These are phyloP conservation scores for Zygnema circumcarinatum DNA, from an alignment of 139 green algal genomes.

Conservation along the genomic window DNA sequence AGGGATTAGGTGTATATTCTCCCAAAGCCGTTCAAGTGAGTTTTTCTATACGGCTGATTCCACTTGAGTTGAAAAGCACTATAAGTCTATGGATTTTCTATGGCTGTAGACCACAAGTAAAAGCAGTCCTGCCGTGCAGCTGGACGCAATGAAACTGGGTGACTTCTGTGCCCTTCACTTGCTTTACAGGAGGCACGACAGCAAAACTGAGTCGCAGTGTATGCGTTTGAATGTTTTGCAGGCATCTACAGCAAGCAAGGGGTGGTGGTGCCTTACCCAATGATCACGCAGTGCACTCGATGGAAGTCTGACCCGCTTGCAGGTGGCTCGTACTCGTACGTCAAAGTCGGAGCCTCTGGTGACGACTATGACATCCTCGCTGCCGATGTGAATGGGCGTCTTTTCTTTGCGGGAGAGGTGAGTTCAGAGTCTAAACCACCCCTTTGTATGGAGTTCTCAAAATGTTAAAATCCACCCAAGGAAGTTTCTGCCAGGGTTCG, in stretches of 20 bases:
- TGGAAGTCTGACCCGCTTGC: constrained; percentile 85
- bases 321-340: constrained; percentile 86
- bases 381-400: constrained; percentile 42
- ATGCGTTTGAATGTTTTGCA: neutral
- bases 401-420: constrained; percentile 66
- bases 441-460: neutral
- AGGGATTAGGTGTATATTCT: too few relatives aligned
- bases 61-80: too few relatives aligned
- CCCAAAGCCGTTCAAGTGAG: too few relatives aligned
- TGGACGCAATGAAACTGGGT: too few relatives aligned
- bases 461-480: neutral
- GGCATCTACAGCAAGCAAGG: constrained; percentile 77
- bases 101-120: too few relatives aligned
- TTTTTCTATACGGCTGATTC: too few relatives aligned
- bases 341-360: constrained; percentile 77
- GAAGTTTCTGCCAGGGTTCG: neutral
- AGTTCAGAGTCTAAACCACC: too few relatives aligned
- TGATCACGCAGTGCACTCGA: constrained; percentile 76
- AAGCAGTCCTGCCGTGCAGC: too few relatives aligned
- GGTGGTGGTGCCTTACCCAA: constrained; percentile 73
- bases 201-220: too few relatives aligned
- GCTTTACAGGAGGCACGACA: too few relatives aligned
- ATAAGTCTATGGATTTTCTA: too few relatives aligned
- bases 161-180: too few relatives aligned
- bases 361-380: constrained; percentile 83